These are phyloP conservation scores for Metarhizium anisopliae DNA, from an alignment of 2,329 filamentous ascomycete species.

Conservation along the genomic window DNA sequence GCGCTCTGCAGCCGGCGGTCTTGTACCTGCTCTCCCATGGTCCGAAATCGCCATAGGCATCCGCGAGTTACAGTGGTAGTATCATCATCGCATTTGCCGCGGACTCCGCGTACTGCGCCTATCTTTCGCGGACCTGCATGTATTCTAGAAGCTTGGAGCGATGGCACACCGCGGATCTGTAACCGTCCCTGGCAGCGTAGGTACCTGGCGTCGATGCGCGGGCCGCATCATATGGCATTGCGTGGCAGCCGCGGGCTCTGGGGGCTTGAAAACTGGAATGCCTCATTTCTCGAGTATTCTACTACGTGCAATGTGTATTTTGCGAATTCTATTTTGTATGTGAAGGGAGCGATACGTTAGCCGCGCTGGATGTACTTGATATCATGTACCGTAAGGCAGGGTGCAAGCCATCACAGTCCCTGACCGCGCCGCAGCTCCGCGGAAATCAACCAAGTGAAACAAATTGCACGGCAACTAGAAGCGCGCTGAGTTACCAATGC, in stretches of 20 bases:
- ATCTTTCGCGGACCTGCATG: background rate
- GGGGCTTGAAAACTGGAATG: background rate
- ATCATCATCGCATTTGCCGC: background rate
- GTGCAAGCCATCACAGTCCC: too few species aligned
- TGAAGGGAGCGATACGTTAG: background rate
- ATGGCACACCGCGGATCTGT: too few species aligned
- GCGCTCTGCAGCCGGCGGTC: background rate
- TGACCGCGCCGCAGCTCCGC: too few species aligned
- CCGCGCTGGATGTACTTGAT: background rate
- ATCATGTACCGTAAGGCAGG: too few species aligned
- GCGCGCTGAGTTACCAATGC: too few species aligned
- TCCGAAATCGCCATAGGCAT: too few species aligned
- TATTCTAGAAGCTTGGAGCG: background rate
- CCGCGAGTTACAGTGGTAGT: too few species aligned
- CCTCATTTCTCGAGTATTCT: background rate
- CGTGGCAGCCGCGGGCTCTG: background rate
- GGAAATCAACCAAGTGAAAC: too few species aligned
- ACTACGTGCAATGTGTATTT: background rate
- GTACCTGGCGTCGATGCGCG: background rate
- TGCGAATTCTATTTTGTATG: background rate
- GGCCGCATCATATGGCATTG: background rate
- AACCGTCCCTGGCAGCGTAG: background rate
- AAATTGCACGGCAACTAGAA: background rate
- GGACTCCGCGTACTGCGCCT: background rate
- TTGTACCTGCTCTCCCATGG: too few species aligned